These are phyloP conservation scores for Platanthera guangdongensis DNA, from an alignment of 106 monocot genomes.

Conservation along the genomic window DNA sequence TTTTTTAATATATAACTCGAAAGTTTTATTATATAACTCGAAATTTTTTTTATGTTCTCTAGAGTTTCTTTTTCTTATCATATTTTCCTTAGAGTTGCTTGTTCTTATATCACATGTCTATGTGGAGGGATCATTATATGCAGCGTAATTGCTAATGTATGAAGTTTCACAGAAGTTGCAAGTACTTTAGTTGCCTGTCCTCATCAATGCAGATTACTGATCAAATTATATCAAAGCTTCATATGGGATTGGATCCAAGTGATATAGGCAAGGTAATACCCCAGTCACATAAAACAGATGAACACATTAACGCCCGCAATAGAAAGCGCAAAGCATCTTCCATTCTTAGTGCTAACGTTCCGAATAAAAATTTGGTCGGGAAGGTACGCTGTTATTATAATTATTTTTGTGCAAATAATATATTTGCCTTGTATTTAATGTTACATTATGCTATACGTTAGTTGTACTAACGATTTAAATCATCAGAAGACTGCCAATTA, in stretches of 20 bases:
- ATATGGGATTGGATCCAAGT: neutral
- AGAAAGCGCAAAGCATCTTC: slow-evolving; percentile 5
- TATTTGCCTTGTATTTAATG: too few relatives aligned
- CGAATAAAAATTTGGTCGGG: neutral
- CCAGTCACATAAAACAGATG: slow-evolving; percentile 1
- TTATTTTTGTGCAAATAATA: too few relatives aligned
- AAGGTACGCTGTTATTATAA: neutral
- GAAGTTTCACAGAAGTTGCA: neutral
- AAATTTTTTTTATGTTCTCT: too few relatives aligned
- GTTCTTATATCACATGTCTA: neutral
- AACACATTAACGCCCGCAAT: neutral
- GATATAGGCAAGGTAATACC: neutral
- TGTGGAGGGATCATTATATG: neutral
- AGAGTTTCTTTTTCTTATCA: too few relatives aligned
- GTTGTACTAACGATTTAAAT: too few relatives aligned
- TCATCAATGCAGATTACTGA: slow-evolving; percentile 5
- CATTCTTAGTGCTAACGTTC: neutral
- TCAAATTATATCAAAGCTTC: slow-evolving; percentile 6
- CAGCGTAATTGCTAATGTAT: neutral
- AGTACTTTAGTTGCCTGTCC: neutral
- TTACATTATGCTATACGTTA: too few relatives aligned
- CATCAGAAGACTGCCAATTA: neutral
- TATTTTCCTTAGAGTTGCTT: neutral
- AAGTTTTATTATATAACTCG: too few relatives aligned
- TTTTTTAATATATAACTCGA: too few relatives aligned